Percentiles rank a stretch among this genome's conserved stretches.
Evolutionary conservation across 495 filamentous ascomycete species (phyloP).

Genomic region (Usnea hakonensis): DNA sequence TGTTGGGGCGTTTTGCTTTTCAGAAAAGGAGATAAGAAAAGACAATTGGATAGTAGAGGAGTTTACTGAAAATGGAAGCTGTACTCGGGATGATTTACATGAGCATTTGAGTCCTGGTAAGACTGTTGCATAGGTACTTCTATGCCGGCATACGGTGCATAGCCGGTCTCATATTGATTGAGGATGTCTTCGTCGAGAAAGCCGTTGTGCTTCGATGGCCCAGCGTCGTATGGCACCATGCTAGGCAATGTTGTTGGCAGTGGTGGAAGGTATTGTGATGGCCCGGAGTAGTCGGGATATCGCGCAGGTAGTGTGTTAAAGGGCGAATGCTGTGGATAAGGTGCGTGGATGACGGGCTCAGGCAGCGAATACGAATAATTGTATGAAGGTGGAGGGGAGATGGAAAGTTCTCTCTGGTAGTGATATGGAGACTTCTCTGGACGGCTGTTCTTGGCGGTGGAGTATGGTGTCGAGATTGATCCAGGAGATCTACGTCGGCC

Average conservation of each 20-base stretch:
- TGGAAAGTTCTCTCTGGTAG: constrained; percentile 61
- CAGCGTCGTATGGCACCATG: constrained; percentile 53
- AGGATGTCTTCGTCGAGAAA: constrained; percentile 53
- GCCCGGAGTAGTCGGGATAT: constrained; percentile 50
- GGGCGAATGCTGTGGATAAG: constrained; percentile 53
- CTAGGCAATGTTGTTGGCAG: constrained; percentile 57
- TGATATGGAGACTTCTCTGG: constrained; percentile 55
- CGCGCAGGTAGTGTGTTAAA: constrained; percentile 57
- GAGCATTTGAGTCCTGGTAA: constrained; percentile 58
- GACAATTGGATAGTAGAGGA: neutral
- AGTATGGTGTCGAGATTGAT: constrained; percentile 37
- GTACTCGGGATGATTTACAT: constrained; percentile 51
- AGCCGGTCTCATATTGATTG: constrained; percentile 69
- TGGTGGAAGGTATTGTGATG: constrained; percentile 56
- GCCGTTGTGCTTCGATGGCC: constrained; percentile 52
- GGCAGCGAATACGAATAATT: constrained; percentile 61
- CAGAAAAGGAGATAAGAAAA: constrained; percentile 12
- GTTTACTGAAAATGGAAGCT: constrained; percentile 24
- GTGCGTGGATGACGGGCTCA: constrained; percentile 56
- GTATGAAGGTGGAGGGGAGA: constrained; percentile 65
- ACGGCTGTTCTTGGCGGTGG: constrained; percentile 39
- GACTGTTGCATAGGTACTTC: constrained; percentile 55
- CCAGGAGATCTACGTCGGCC: constrained; percentile 34
- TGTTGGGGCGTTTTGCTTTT: constrained; percentile 2
- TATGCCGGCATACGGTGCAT: constrained; percentile 65